phyloP scores from a whole-genome alignment of 805 yeast genomes.

The Brettanomyces anomalus region DNA sequence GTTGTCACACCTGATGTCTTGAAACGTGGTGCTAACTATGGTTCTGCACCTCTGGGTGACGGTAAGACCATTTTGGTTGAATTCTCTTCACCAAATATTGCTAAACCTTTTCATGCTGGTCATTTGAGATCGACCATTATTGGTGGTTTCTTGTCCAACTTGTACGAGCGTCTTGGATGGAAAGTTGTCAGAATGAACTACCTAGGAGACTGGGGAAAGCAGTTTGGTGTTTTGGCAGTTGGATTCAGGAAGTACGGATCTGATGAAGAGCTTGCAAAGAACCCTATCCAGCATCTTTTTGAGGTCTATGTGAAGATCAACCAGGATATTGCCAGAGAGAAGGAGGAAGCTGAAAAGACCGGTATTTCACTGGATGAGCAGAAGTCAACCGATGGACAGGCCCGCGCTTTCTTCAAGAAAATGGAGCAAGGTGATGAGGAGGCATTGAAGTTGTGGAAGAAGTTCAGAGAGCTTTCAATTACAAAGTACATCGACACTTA shows the following conservation, averaged over 20 bases:
- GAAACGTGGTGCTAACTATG: constrained; percentile 52
- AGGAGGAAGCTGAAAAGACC: constrained; percentile 41
- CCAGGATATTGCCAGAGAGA: constrained; percentile 60
- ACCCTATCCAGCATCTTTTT: constrained; percentile 91
- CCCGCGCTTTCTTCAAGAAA: constrained; percentile 75
- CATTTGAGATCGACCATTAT: constrained; percentile 96
- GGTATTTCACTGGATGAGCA: constrained; percentile 39
- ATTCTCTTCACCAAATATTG: constrained; percentile 96
- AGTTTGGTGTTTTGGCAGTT: constrained; percentile 90
- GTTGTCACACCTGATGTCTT: constrained; percentile 65
- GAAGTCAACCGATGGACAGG: constrained; percentile 63
- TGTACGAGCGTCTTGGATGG: constrained; percentile 88
- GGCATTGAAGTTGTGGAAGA: constrained; percentile 72
- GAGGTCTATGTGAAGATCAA: constrained; percentile 88
- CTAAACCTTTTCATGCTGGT: constrained; percentile 99
- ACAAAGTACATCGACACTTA: constrained; percentile 80
- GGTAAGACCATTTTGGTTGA: constrained; percentile 72
- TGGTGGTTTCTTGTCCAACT: constrained; percentile 88
- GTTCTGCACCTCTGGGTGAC: constrained; percentile 64
- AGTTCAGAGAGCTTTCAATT: constrained; percentile 86
- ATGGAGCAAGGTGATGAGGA: constrained; percentile 92
- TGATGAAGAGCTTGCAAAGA: constrained; percentile 56
- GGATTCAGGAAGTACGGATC: constrained; percentile 84
- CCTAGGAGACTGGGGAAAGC: constrained; percentile 99
- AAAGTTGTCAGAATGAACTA: constrained; percentile 89